These are phyloP conservation scores for Neckera pumila DNA, from an alignment of 225 moss, liverwort and hornwort genomes.

Conservation along the genomic window DNA sequence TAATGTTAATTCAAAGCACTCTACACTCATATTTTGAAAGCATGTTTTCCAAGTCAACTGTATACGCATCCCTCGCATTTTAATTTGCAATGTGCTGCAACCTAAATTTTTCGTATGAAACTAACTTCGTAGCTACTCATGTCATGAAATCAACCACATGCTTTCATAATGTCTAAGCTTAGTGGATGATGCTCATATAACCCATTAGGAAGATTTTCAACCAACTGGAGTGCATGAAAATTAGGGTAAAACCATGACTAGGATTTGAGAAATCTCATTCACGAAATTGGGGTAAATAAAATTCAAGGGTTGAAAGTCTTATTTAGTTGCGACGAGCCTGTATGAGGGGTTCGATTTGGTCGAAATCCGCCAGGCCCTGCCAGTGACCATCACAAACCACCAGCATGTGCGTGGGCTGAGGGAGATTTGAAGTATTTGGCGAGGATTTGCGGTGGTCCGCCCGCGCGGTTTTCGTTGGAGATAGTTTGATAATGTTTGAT, in stretches of 20 bases:
- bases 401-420: too few species aligned
- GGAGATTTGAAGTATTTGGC: not conserved
- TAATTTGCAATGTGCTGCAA: not conserved
- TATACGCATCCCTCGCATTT: not conserved
- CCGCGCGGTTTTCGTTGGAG: not conserved
- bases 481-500: not conserved
- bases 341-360: too few species aligned
- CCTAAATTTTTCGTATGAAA: not conserved
- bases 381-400: too few species aligned
- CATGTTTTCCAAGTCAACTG: not conserved
- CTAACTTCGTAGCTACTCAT: not conserved
- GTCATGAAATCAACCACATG: not conserved
- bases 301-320: not conserved
- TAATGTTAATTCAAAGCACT: too few species aligned
- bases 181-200: not conserved
- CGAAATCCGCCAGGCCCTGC: too few species aligned
- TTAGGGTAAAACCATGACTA: not conserved
- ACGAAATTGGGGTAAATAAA: not conserved
- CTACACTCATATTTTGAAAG: too few species aligned
- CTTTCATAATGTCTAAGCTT: too few species aligned
- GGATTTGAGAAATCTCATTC: not conserved
- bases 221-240: not conserved
- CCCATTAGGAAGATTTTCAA: not conserved
- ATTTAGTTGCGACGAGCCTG: too few species aligned
- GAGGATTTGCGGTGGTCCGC: not conserved